phyloP scores from a whole-genome alignment of 192 early-diverging fungal genomes.

The Chytriomyces confervae region DNA sequence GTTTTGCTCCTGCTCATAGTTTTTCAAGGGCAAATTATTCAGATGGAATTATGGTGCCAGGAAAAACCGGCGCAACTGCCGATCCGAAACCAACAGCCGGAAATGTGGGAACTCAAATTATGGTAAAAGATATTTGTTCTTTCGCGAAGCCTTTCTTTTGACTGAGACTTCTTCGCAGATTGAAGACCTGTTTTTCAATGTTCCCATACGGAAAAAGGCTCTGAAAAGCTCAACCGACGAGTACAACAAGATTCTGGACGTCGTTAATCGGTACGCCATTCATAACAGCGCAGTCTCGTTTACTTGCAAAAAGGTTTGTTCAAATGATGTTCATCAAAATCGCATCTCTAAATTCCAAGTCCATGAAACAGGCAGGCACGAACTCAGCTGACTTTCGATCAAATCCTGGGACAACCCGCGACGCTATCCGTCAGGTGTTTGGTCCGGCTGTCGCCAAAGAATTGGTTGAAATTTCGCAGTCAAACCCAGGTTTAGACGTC shows the following conservation, averaged over 20 bases:
- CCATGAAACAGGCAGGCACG: constrained; percentile 49
- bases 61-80: constrained; percentile 70
- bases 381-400: constrained; percentile 84
- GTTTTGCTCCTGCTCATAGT: neutral
- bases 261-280: constrained; percentile 91
- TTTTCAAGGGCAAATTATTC: constrained; percentile 74
- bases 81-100: constrained; percentile 95
- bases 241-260: constrained; percentile 87
- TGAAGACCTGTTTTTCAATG: constrained; percentile 96
- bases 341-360: too few species aligned
- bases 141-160: neutral
- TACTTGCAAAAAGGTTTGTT: constrained; percentile 83
- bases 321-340: neutral
- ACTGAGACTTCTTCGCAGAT: constrained; percentile 51
- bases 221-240: constrained; percentile 86
- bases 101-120: constrained; percentile 93
- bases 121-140: constrained; percentile 51
- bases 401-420: constrained; percentile 61
- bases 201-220: constrained; percentile 82
- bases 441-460: constrained; percentile 81
- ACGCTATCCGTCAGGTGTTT: constrained; percentile 85
- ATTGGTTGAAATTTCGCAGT: constrained; percentile 68
- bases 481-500: constrained; percentile 58
- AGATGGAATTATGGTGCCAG: constrained; percentile 83
- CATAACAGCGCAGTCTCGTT: constrained; percentile 86